Evolutionary conservation across 805 yeast species (phyloP).

Genomic region (Saccharomycopsis selenospora): DNA sequence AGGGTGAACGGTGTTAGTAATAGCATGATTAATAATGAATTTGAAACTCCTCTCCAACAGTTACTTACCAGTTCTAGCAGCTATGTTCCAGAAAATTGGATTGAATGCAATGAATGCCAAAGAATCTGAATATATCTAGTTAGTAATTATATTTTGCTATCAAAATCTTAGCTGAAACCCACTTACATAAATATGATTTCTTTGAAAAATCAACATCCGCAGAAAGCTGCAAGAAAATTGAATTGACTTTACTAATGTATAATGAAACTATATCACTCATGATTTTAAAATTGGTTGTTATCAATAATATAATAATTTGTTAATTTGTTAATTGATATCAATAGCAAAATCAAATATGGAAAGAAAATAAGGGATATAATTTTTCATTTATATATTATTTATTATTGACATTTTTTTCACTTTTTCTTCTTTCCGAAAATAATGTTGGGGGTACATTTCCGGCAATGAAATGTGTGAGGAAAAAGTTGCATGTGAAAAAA

Average conservation of each 20-base stretch:
- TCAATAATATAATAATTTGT: too few species aligned
- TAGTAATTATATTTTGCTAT: background rate
- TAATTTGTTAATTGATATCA: too few species aligned
- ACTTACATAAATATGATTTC: slow-evolving; percentile 22
- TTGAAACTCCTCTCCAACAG: background rate
- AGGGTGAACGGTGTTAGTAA: too few species aligned
- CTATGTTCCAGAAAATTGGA: slow-evolving; percentile 93
- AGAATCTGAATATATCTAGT: slow-evolving; percentile 30
- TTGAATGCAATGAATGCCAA: slow-evolving; percentile 74
- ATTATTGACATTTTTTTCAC: too few species aligned
- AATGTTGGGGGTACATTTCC: too few species aligned
- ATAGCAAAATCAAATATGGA: too few species aligned
- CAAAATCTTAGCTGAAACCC: background rate
- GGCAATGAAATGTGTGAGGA: too few species aligned
- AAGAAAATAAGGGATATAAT: too few species aligned
- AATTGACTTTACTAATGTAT: background rate
- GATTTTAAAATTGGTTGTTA: background rate
- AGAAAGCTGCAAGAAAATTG: slow-evolving; percentile 23
- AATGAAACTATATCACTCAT: background rate
- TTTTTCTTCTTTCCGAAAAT: too few species aligned
- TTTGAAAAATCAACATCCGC: slow-evolving; percentile 25
- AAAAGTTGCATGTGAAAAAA: too few species aligned
- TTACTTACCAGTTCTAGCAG: slow-evolving; percentile 57
- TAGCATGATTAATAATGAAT: too few species aligned
- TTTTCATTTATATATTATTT: too few species aligned